Evolutionary conservation across 768 basidiomycete genomes (phyloP), one percentile per base, ranked within the genome.

Genomic region (Macrolepiota dolichaula): DNA sequence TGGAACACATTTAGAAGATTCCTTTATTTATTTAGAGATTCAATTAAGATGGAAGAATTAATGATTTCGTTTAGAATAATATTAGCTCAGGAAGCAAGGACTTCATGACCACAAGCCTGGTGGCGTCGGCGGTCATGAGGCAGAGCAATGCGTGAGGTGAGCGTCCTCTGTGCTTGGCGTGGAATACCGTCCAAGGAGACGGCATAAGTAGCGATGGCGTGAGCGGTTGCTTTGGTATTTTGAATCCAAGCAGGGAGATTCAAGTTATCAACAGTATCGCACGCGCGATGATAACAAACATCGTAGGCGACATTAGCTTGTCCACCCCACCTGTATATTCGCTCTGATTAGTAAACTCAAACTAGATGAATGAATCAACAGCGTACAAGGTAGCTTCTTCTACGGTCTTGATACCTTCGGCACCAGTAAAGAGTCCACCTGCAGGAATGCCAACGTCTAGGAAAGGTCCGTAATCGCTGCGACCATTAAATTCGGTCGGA

Each of bases 391-490:
- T 49, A 19, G 64, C 70, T 55, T 73, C 57, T n/a, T 68, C 63
- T 4, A 46, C 67, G 4, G 71, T 71, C 68, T 70, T 73, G 44
- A 69, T 59, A 19, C 65, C 72, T 50, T 72, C 72, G 19, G 71
- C 70, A 32, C 73, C 73, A 17, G 72, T 70, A 59, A 66, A 66
- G 40, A 74, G 64, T 36, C 73, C 72, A 24, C 73, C 73, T 46
- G 72, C 61, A 57, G 71, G 71, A 38, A 73, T 72, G 19, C 70
- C 69, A 40, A 66, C 71, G 36, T 70, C 68, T 22, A 74, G 61
- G 67, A 72, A 74, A 13, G 73, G 69, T 19, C 70, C 70, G 46
- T 74, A 74, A 42, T 74, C 73, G 51, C 68, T 69, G 44, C 70
- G 70, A 42, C 69, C 68, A 37, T 54, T 65, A 63, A 74, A 72